Evolutionary conservation across 1,284 basidiomycete species (phyloP).

Genomic region (Trametes hirsuta): DNA sequence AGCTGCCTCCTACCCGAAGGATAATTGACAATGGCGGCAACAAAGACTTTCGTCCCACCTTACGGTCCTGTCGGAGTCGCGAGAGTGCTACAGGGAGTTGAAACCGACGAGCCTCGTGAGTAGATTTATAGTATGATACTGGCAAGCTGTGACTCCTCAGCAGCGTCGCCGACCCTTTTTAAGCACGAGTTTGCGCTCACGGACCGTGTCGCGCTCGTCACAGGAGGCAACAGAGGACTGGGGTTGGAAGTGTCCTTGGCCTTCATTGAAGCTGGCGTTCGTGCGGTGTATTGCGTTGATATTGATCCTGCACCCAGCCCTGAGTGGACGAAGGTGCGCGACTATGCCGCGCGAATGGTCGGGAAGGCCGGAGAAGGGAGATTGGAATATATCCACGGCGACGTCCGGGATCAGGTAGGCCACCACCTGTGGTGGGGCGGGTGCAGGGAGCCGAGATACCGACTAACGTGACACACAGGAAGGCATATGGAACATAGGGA

Average conservation of each 20-base stretch:
- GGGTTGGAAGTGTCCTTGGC: conserved; percentile 83
- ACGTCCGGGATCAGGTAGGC: conserved; percentile 60
- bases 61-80: too few species aligned
- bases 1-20: too few species aligned
- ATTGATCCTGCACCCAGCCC: conserved; percentile 62
- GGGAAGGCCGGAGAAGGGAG: conserved; percentile 41
- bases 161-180: conserved; percentile 44
- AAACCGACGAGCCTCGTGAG: neutral
- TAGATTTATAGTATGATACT: neutral
- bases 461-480: conserved; percentile 18
- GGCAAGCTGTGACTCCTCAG: neutral
- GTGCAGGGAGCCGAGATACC: neutral
- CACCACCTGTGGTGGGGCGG: too few species aligned
- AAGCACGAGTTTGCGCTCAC: conserved; percentile 72
- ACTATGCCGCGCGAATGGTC: conserved; percentile 50
- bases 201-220: conserved; percentile 77
- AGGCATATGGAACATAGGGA: conserved; percentile 54
- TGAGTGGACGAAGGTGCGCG: conserved; percentile 65
- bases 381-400: conserved; percentile 66
- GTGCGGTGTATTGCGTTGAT: conserved; percentile 78
- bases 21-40: too few species aligned
- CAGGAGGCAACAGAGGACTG: conserved; percentile 79
- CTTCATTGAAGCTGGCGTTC: conserved; percentile 75
- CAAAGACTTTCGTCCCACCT: too few species aligned
- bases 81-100: neutral